These are phyloP conservation scores for Cornus kousa DNA, from an alignment of 148 eudicot species.

Conservation along the genomic window DNA sequence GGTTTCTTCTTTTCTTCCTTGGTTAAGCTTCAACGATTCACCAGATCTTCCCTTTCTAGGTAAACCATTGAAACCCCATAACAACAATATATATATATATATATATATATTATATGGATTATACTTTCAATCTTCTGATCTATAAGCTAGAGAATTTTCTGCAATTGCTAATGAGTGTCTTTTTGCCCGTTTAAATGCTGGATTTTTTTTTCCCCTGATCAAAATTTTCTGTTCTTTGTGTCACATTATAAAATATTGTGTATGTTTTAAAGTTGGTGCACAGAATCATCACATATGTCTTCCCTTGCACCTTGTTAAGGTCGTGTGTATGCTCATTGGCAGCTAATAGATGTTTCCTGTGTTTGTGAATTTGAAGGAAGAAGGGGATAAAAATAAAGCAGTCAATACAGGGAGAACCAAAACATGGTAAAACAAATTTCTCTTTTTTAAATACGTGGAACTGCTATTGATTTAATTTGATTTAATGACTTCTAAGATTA, in stretches of 20 bases:
- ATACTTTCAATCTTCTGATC: too few relatives aligned
- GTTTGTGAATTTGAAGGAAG: constrained; percentile 6
- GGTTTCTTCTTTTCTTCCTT: too few relatives aligned
- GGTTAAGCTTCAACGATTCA: too few relatives aligned
- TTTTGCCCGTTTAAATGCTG: too few relatives aligned
- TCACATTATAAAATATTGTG: neutral
- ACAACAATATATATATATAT: too few relatives aligned
- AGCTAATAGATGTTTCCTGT: neutral
- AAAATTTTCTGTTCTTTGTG: neutral
- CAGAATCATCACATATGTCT: neutral
- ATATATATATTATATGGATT: too few relatives aligned
- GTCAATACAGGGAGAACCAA: neutral
- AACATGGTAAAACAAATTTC: constrained; percentile 6
- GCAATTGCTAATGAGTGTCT: too few relatives aligned
- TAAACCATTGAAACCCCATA: too few relatives aligned
- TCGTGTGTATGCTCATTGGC: neutral
- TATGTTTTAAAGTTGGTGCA: neutral
- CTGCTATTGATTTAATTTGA: neutral
- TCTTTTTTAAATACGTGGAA: neutral
- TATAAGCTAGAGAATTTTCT: too few relatives aligned
- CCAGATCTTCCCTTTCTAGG: too few relatives aligned
- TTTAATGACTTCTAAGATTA: neutral
- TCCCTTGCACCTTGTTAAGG: neutral
- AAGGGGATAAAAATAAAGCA: neutral
- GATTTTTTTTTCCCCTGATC: too few relatives aligned